These are phyloP conservation scores for Aegle marmelos DNA, from an alignment of 345 rosid genomes.

Conservation along the genomic window DNA sequence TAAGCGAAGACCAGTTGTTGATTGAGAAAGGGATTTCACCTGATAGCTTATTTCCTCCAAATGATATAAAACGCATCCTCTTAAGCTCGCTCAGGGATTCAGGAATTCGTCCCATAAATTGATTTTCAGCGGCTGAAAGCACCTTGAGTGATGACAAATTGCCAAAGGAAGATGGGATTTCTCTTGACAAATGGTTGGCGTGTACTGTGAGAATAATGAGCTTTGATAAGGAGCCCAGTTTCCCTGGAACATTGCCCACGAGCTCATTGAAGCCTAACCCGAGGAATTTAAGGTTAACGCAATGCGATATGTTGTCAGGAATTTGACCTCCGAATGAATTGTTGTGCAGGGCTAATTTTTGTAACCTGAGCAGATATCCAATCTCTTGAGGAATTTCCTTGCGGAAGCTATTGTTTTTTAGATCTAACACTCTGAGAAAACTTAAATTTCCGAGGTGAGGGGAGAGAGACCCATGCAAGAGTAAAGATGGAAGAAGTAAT, in stretches of 20 bases:
- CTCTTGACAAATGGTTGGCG: background rate
- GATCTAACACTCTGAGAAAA: slow-evolving; percentile 7
- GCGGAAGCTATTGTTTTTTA: slow-evolving; percentile 1
- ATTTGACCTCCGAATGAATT: slow-evolving; percentile 19
- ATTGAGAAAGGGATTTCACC: slow-evolving; percentile 4
- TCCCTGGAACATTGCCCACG: slow-evolving; percentile 8
- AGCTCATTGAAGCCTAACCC: background rate
- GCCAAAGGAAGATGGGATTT: slow-evolving; percentile 6
- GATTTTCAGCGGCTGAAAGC: background rate
- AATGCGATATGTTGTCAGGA: slow-evolving; percentile 8
- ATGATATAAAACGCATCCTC: background rate
- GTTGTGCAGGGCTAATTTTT: background rate
- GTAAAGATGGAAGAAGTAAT: background rate
- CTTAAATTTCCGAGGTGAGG: background rate
- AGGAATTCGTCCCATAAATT: background rate
- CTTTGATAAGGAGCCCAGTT: slow-evolving; percentile 6
- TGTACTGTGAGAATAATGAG: background rate
- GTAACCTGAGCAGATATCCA: slow-evolving; percentile 9
- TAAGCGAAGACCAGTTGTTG: background rate
- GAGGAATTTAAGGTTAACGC: background rate
- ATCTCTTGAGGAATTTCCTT: slow-evolving; percentile 10
- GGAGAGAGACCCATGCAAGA: background rate
- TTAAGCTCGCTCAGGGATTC: background rate
- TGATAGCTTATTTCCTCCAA: background rate
- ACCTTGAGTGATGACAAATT: slow-evolving; percentile 19